Conservation (phyloP, 768 basidiomycete species). For the Lanmaoa pseudosensibilis region DNA sequence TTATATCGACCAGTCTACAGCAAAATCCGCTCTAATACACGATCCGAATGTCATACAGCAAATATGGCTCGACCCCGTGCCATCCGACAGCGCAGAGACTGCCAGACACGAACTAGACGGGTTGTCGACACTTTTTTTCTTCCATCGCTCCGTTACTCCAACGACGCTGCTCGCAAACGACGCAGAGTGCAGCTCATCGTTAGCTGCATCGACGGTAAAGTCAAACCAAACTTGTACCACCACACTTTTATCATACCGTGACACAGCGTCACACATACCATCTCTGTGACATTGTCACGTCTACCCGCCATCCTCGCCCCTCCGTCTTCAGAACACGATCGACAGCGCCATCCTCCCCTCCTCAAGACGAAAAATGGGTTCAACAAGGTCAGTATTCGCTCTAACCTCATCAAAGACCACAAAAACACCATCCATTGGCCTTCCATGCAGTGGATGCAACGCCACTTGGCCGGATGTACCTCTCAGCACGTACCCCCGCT, state of each 20-base stretch:
- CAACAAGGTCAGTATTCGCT: conserved; percentile 65
- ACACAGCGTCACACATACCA: conserved; percentile 20
- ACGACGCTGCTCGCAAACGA: conserved; percentile 35
- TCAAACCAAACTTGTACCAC: background rate
- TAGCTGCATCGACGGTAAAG: conserved; percentile 44
- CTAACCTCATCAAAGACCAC: background rate
- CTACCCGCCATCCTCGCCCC: background rate
- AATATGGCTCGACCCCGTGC: conserved; percentile 12
- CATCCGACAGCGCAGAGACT: conserved; percentile 10
- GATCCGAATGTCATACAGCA: background rate
- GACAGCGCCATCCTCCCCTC: conserved; percentile 20
- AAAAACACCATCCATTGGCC: background rate
- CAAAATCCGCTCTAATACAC: conserved; percentile 1
- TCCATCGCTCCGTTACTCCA: conserved; percentile 67
- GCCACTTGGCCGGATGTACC: conserved; percentile 13
- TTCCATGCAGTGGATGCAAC: conserved; percentile 17
- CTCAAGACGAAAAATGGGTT: conserved; percentile 63
- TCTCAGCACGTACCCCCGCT: background rate
- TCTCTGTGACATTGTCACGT: conserved; percentile 33
- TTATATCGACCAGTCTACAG: conserved; percentile 9
- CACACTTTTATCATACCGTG: conserved; percentile 9
- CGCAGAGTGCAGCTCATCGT: conserved; percentile 47
- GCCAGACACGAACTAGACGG: conserved; percentile 19
- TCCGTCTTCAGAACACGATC: conserved; percentile 25
- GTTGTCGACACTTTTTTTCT: conserved; percentile 35